Evolutionary conservation across 306 rosid species (phyloP), one percentile per base, ranked within the genome.

Genomic region (Casuarina equisetifolia): DNA sequence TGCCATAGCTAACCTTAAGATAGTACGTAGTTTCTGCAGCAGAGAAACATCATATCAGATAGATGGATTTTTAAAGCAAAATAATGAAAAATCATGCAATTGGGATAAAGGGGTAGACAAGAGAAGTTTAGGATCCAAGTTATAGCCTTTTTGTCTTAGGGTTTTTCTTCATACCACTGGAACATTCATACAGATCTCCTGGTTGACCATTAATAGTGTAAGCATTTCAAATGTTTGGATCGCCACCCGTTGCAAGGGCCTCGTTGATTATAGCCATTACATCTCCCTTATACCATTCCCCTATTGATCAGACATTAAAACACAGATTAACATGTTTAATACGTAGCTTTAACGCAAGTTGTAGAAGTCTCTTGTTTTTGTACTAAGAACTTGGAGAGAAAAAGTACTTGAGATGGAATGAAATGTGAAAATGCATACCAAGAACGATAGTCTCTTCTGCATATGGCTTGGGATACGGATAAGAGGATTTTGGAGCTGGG

Each of bases 11-110:
- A 9, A 87, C 86, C 4, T 5, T 7, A 3, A 76, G 6, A 16
- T 74, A 76, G 38, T 55, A 79, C 15, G 80, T 81, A 7, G 90
- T 81, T 70, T 72, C 88, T 87, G 83, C 73, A 35, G 11, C 11
- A 48, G 9, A 48, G 32, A 25, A 25, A 25, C 32, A 25, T 25
- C 32, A 25, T 25, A 25, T 25, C 32, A 25, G 32, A 25, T 25
- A 25, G 32, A 25, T 25, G 32, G 32, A 25, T 25, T 25, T 25
- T 25, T 25, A 25, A 25, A 25, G 32, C 32, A 25, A 25, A 25
- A 25, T 25, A 25, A 25, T 25, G 32, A 25, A 25, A 25, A 25
- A 25, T 25, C 32, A 25, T 25, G 32, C 32, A 25, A 25, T 25
- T 25, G 32, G 32, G 32, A 25, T 25, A 25, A 25, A 25, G 32